Conservation (phyloP, 306 rosid genomes). For the Senna tora region DNA sequence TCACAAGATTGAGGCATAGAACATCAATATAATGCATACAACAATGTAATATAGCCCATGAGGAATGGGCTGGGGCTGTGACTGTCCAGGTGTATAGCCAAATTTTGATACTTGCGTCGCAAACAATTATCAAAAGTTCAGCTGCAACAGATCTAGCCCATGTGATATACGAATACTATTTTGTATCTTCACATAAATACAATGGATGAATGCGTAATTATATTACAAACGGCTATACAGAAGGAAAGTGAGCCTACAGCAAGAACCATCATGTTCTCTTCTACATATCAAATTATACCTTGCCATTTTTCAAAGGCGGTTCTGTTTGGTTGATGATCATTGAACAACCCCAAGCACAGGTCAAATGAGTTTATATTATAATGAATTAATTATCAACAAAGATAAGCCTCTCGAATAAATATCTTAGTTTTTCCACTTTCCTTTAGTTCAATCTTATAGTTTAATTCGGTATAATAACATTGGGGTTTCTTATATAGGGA, state of each 20-base stretch:
- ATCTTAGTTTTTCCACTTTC: constrained; percentile 12
- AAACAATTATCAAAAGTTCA: neutral
- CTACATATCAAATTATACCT: neutral
- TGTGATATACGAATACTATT: constrained; percentile 23
- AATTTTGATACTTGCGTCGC: too few relatives aligned
- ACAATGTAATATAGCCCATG: too few relatives aligned
- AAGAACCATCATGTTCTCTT: constrained; percentile 3
- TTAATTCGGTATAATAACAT: constrained; percentile 64
- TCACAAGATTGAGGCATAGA: too few relatives aligned
- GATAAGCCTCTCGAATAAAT: constrained; percentile 16
- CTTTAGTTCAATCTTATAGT: constrained; percentile 55
- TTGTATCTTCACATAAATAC: constrained; percentile 19
- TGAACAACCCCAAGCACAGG: neutral
- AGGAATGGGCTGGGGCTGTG: too few relatives aligned
- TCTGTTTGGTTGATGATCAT: constrained; percentile 11
- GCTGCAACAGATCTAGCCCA: constrained; percentile 13
- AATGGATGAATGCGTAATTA: constrained; percentile 24
- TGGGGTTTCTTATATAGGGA: constrained; percentile 74
- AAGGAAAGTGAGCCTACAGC: constrained; percentile 33
- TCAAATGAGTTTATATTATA: neutral
- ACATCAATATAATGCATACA: too few relatives aligned
- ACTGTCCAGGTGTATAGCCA: too few relatives aligned
- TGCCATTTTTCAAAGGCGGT: constrained; percentile 21
- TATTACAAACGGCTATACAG: constrained; percentile 26
- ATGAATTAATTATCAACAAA: constrained; percentile 19